Base-by-base conservation (phyloP, 441 rosid genomes). In the Erodium texanum region DNA sequence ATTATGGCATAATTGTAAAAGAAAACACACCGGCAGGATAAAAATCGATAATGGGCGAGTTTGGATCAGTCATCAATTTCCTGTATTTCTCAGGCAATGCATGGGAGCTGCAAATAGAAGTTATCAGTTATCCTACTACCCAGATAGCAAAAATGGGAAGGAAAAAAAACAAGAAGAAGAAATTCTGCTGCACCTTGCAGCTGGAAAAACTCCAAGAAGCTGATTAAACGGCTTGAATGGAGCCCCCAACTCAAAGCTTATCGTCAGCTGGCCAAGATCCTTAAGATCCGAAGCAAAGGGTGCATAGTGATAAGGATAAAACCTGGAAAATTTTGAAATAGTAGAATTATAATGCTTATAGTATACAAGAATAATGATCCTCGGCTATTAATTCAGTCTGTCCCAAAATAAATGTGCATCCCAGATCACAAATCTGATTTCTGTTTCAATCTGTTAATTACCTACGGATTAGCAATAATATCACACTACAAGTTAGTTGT, bases 251-350 rank as follows among this genome's bases (percentile, higher is more conserved):
- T 66, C 66, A 64, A 78, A 78, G 9, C 62, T 67, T 70, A 78
- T 65, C 22, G 75, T 34, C 7, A 72, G 29, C 56, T 72, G 71
- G 66, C n/a, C 66, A 34, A 75, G 34, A 65, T 64, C 76, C n/a
- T 11, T 6, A 48, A 78, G 70, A 75, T 78, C 81, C 15, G 81
- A 78, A 7, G 81, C 78, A 72, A 75, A 78, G 36, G 81, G 81
- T n/a, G 81, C 81, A 75, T 78, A 78, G 67, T 78, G 81, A 58
- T 75, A 78, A 7, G 81, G 81, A 58, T 78, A 78, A 74, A 78
- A 78, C 81, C 81, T 78, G 24, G 68, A 70, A 64, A 70, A 16
- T 11, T 11, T 18, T 48, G 11, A 23, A n/a, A n/a, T 52, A 43
- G 50, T 9, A 43, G 50, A 43, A 43, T 43, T 43, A 43, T 14